Conservation (phyloP, 2,329 filamentous ascomycete genomes). For the Apiospora saccharicola region DNA sequence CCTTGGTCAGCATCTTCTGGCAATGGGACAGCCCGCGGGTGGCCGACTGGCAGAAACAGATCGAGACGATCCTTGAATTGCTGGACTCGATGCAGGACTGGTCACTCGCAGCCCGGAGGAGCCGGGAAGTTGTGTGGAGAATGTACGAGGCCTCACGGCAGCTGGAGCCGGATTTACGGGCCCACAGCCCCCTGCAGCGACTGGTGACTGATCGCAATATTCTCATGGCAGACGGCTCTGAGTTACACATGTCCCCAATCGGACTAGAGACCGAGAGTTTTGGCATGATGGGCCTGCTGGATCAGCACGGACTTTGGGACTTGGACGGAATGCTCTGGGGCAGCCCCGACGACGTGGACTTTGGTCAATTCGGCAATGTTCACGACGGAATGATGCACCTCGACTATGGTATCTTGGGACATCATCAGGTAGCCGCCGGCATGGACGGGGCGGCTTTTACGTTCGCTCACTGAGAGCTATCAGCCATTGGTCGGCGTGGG, state of each 20-base stretch:
- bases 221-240: slow-evolving; percentile 45
- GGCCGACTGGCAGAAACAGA: slow-evolving; percentile 62
- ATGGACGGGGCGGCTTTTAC: slow-evolving; percentile 50
- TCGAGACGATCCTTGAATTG: slow-evolving; percentile 65
- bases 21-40: slow-evolving; percentile 61
- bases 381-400: slow-evolving; percentile 43
- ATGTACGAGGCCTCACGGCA: slow-evolving; percentile 66
- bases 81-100: slow-evolving; percentile 71
- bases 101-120: slow-evolving; percentile 69
- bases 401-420: slow-evolving; percentile 35
- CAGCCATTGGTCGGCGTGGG: slow-evolving; percentile 1
- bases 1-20: slow-evolving; percentile 77
- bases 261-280: slow-evolving; percentile 58
- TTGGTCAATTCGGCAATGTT: slow-evolving; percentile 40
- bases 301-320: slow-evolving; percentile 63
- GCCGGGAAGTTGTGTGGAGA: slow-evolving; percentile 67
- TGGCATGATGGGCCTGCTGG: slow-evolving; percentile 61
- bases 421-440: slow-evolving; percentile 40
- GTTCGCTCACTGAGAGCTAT: slow-evolving; percentile 49
- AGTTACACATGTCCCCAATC: slow-evolving; percentile 60
- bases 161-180: slow-evolving; percentile 45
- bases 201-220: slow-evolving; percentile 46
- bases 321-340: slow-evolving; percentile 64
- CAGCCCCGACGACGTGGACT: slow-evolving; percentile 49
- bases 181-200: slow-evolving; percentile 43